Base-by-base conservation (phyloP, 176 grass and related monocot genomes). In the Aegilops bicornis region DNA sequence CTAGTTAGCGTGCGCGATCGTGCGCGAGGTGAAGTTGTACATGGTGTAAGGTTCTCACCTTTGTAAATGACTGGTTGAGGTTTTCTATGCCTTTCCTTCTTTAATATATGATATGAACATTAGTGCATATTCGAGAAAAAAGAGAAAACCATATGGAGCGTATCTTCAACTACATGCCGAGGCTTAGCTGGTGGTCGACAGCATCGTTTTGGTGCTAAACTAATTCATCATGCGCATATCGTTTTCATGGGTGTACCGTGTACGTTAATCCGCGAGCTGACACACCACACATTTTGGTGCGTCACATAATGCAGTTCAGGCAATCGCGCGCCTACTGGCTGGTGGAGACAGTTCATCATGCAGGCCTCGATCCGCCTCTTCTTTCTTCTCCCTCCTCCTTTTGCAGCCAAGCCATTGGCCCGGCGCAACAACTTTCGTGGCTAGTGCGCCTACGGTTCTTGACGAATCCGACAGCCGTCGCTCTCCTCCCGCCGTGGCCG, bases 381-480 rank as follows among this genome's bases (percentile, higher is more conserved):
- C 7, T 76, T 59, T 82, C 54, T n/a, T 23, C 42, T 13, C 29
- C 54, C 0, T 37, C 12, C 12, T 19, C 7, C 27, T 61, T 82
- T 82, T 69, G 36, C 36, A 12, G 7, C 72, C 47, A 69, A 12
- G 14, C 72, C 47, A 69, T 82, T 82, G 71, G 42, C 72, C 52
- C 4, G 72, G 72, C 73, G 62, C 78, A 47, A 33, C 83, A 86
- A 39, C 36, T 52, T 68, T 47, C n/a, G 6, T 7, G 8, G 37
- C 32, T 11, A 22, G 83, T 50, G 88, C 83, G 52, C 62, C 88
- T 86, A 52, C 83, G 78, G 78, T 82, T 86, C 88, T 69, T 7
- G 69, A 17, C 78, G 47, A 37, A 76, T 30, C 48, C 70, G 75
- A 70, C 78, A 31, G 39, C 88, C 45, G 2, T 74, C 60, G 43